Evolutionary conservation across 495 filamentous ascomycete genomes (phyloP).

Genomic region (Bacidia gigantensis): DNA sequence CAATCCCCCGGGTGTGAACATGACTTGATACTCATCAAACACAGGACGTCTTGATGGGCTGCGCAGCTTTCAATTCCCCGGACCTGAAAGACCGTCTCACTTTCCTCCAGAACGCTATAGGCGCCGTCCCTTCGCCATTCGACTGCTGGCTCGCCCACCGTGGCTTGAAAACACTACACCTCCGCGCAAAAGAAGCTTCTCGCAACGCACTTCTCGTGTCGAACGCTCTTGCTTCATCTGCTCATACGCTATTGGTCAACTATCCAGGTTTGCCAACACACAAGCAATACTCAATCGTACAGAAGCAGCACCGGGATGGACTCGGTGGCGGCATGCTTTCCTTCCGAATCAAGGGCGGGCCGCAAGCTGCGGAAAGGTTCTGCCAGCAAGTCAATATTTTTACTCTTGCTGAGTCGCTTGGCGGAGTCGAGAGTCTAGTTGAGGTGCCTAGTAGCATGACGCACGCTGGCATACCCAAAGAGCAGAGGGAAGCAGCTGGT

Average conservation of each 20-base stretch:
- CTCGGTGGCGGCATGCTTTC: slow-evolving; percentile 96
- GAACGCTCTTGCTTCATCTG: slow-evolving; percentile 59
- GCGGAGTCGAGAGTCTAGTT: slow-evolving; percentile 82
- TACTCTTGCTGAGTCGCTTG: slow-evolving; percentile 84
- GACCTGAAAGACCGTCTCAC: slow-evolving; percentile 58
- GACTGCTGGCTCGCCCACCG: slow-evolving; percentile 99
- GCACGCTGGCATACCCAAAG: slow-evolving; percentile 83
- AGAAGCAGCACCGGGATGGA: slow-evolving; percentile 83
- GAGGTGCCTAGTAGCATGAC: slow-evolving; percentile 94
- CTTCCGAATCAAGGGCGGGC: slow-evolving; percentile 88
- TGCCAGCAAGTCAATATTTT: slow-evolving; percentile 82
- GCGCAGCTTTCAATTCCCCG: slow-evolving; percentile 86
- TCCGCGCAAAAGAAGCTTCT: slow-evolving; percentile 73
- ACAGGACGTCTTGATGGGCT: slow-evolving; percentile 96
- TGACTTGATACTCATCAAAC: too few relatives aligned
- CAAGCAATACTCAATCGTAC: slow-evolving; percentile 67
- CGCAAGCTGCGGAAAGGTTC: slow-evolving; percentile 76
- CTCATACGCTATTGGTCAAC: slow-evolving; percentile 75
- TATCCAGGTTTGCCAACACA: slow-evolving; percentile 87
- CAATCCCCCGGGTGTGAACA: too few relatives aligned
- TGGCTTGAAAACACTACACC: slow-evolving; percentile 90
- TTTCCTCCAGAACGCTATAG: slow-evolving; percentile 96
- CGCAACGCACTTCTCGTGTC: slow-evolving; percentile 73
- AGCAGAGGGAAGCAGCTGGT: slow-evolving; percentile 77
- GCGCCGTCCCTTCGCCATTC: slow-evolving; percentile 85